Base-by-base conservation (phyloP, 164 flowering plant genomes). In the Tetracentron sinense region DNA sequence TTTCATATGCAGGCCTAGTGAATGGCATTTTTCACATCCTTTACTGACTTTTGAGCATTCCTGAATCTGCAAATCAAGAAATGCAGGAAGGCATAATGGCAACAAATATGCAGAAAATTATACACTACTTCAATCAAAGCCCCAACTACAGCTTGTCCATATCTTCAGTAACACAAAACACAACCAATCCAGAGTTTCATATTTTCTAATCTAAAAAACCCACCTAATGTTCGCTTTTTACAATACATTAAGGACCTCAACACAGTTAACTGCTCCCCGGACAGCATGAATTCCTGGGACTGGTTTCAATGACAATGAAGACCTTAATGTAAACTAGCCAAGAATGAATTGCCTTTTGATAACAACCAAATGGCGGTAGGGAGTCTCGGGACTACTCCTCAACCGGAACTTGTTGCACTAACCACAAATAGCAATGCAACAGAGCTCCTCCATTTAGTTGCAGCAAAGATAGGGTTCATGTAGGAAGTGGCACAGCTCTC, bases 301-400 rank as follows among this genome's bases (percentile, higher is more conserved):
- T 29, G 68, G 35, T 1, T 53, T 42, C 7, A 49, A 64, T 64
- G 66, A 56, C 44, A 38, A 49, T 56, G 62, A 80, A 21, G 51
- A 62, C 72, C 81, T 70, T 69, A 75, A 80, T 72, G 80, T 69
- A 65, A 1, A 69, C 60, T 66, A 87, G 96, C 96, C 96, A 89
- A 89, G 89, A 70, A 89, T 84, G 96, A 84, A 1, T 85, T 89
- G 91, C 96, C 96, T 68, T 42, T 25, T 26, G 57, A 19, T 22
- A 58, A 66, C 83, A 75, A 74, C 89, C 86, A 78, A 74, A 74
- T 69, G 75, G 59, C 23, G 72, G 70, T 31, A 26, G 63, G 77
- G n/a, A n/a, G n/a, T n/a, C n/a, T n/a, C n/a, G n/a, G n/a, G 77
- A 48, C 70, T 16, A 66, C 64, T 76, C 71, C 61, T 25, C 25